phyloP scores from a whole-genome alignment of 352 stramenopile species.

The Globisporangium camurandrum region DNA sequence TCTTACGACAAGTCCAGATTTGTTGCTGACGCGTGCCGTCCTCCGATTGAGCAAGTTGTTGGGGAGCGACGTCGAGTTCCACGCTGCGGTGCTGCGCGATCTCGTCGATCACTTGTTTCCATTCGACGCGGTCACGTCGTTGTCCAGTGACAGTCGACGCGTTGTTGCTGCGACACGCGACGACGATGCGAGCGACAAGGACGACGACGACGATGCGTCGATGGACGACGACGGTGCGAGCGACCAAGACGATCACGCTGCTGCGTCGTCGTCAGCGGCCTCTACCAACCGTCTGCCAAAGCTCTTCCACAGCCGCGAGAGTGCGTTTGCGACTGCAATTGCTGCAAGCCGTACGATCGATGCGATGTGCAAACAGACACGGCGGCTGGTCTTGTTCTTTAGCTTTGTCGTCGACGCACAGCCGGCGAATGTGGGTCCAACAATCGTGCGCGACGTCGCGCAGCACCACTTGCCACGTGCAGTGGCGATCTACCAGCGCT shows the following conservation, averaged over 20 bases:
- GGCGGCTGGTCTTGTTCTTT: conserved; percentile 60
- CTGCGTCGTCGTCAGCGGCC: too few species aligned
- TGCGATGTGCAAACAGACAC: conserved; percentile 49
- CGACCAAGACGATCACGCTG: neutral
- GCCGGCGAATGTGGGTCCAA: conserved; percentile 37
- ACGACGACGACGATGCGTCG: conserved; percentile 23
- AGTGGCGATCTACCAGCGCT: conserved; percentile 66
- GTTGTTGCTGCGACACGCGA: conserved; percentile 15
- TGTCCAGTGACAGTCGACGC: too few species aligned
- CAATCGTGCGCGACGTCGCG: conserved; percentile 32
- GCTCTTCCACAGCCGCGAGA: conserved; percentile 39
- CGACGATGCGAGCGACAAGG: conserved; percentile 13
- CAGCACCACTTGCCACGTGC: conserved; percentile 41
- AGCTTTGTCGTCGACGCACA: conserved; percentile 54
- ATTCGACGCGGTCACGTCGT: conserved; percentile 22
- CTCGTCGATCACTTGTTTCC: conserved; percentile 51
- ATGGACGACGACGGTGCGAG: conserved; percentile 20
- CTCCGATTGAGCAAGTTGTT: conserved; percentile 55
- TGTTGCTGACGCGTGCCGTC: conserved; percentile 42
- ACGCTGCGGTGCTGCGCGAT: conserved; percentile 47
- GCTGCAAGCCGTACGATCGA: conserved; percentile 51
- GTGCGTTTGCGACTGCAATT: conserved; percentile 53
- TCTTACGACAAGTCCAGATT: conserved; percentile 17
- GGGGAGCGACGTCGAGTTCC: conserved; percentile 33
- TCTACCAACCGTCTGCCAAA: conserved; percentile 6